Evolutionary conservation across 805 yeast genomes (phyloP).

Genomic region (Helenozyma rhizophorensis): DNA sequence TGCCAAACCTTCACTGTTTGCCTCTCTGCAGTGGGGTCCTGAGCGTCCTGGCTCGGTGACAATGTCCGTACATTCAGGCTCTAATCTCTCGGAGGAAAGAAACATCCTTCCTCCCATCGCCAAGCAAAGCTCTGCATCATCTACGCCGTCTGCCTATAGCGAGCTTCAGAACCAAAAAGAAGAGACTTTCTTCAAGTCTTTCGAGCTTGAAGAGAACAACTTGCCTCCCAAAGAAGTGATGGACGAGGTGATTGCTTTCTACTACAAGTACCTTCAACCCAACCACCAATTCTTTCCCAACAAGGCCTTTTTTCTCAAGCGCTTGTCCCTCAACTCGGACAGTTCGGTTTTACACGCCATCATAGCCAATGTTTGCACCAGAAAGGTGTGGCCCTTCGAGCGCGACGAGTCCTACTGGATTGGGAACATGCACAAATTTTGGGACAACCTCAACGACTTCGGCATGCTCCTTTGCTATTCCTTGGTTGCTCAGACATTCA

Average conservation of each 20-base stretch:
- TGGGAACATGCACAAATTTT: conserved; percentile 13
- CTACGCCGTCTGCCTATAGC: not conserved
- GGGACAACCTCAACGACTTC: conserved; percentile 24
- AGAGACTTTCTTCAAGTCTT: not conserved
- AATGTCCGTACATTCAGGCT: too few species aligned
- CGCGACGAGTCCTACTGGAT: conserved; percentile 22
- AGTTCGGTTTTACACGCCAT: conserved; percentile 24
- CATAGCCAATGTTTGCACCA: conserved; percentile 18
- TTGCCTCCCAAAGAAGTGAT: conserved; percentile 21
- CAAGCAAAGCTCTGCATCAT: too few species aligned
- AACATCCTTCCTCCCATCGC: too few species aligned
- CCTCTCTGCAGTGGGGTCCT: too few species aligned
- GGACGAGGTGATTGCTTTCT: conserved; percentile 18
- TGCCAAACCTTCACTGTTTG: too few species aligned
- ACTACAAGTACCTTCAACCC: conserved; percentile 20
- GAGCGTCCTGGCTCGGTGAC: too few species aligned
- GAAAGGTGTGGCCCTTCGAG: conserved; percentile 3
- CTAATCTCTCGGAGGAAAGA: too few species aligned
- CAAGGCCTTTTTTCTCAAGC: conserved; percentile 15
- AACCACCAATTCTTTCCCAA: conserved; percentile 19
- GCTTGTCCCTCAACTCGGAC: conserved; percentile 19
- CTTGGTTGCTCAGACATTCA: conserved; percentile 15
- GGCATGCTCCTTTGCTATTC: conserved; percentile 22
- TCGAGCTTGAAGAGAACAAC: conserved; percentile 18
- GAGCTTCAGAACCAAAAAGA: not conserved